Conservation (phyloP, 116 monocot species). For the Dioscorea cayenensis region DNA sequence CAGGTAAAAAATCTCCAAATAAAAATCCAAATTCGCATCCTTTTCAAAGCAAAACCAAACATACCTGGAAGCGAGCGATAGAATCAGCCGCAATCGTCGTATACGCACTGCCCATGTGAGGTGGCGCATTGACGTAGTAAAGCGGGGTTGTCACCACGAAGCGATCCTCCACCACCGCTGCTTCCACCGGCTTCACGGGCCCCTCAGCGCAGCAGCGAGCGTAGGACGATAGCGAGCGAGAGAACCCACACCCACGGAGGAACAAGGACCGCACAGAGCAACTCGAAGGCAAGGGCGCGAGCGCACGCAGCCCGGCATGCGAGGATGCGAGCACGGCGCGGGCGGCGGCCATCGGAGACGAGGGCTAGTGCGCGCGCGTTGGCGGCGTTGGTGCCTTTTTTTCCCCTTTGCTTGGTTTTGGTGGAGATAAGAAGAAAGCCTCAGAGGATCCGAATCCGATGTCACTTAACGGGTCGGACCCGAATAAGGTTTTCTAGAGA, state of each 20-base stretch:
- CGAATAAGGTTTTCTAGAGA: no score
- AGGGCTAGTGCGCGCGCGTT: not conserved
- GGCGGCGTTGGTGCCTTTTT: no score
- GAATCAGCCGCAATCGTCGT: slow-evolving; percentile 98
- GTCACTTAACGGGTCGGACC: no score
- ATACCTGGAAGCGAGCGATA: slow-evolving; percentile 88
- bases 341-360: not conserved
- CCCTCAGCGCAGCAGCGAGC: not conserved
- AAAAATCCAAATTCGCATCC: not conserved
- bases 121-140: slow-evolving; percentile 96
- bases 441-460: no score
- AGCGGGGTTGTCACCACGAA: slow-evolving; percentile 90
- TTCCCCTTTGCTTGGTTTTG: no score
- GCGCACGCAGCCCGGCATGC: not conserved
- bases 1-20: not conserved
- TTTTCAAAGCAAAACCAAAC: not conserved
- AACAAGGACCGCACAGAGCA: not conserved
- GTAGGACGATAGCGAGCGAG: not conserved
- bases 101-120: slow-evolving; percentile 99
- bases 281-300: not conserved
- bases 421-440: no score
- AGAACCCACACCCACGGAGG: not conserved
- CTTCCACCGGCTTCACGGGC: slow-evolving; percentile 1
- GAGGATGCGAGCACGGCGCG: not conserved
- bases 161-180: slow-evolving; percentile 16